Evolutionary conservation across 2,329 filamentous ascomycete genomes (phyloP), one percentile per base, ranked within the genome.

Genomic region (Magnaporthiopsis incrustans): DNA sequence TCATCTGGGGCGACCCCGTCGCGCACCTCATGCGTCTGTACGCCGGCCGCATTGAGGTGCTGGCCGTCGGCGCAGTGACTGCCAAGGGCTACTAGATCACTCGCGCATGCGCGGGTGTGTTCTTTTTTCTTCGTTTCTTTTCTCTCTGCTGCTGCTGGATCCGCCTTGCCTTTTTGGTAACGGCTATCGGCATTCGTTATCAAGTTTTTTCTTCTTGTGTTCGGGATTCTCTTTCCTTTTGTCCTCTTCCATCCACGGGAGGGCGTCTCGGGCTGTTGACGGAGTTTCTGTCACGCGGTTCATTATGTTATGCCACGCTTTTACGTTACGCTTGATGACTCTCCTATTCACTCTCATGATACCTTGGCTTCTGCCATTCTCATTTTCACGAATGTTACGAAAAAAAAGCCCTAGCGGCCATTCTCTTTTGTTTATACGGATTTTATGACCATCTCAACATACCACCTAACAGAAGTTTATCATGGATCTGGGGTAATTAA

Each of bases 1-100:
- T 92, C 0, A 80, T 96, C 4, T 96, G 92, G 83, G 92, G 92
- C 0, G 91, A 96, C 72, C 89, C 90, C 0, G 79, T 91, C 58
- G 89, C 87, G 72, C 92, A 96, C 76, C 81, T 87, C 69, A 96
- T 96, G 92, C 85, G 79, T 65, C 71, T 95, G 26, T 96, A 96
- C 75, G 85, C 85, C 18, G 83, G 81, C 26, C 78, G 92, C 63
- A 84, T 96, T 59, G 89, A 95, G 73, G 77, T 80, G 4, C 75
- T 96, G 64, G 90, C 90, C 14, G 86, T 88, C 1, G 85, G 82
- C 65, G 90, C 88, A 14, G 86, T 89, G 14, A 89, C 84, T 38
- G 76, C 72, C 27, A 75, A 71, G 68, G 70, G 71, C 38, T 57
- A 63, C 35, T 63, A n/a, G 58, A 10, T 26, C 11, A 38, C 33